Conservation (phyloP, 148 eudicot genomes). For the Cornus suecica region DNA sequence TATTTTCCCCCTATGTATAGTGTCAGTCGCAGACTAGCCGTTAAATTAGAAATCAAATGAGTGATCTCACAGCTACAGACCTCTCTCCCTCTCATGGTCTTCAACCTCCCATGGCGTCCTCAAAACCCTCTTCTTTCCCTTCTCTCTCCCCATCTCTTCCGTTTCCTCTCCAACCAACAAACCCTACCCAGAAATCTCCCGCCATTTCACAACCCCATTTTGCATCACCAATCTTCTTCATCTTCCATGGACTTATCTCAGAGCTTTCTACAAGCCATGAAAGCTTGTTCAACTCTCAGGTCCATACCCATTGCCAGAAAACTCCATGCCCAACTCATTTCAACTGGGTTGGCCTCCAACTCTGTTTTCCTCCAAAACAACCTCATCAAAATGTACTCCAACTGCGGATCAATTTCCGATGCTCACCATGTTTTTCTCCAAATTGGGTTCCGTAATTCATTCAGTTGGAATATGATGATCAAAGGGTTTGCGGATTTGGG, state of each 20-base stretch:
- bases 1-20: too few relatives aligned
- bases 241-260: constrained; percentile 31
- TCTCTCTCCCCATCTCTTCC: not conserved
- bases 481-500: constrained; percentile 21
- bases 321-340: constrained; percentile 36
- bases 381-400: constrained; percentile 28
- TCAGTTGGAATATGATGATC: constrained; percentile 31
- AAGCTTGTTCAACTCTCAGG: constrained; percentile 14
- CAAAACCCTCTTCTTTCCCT: not conserved
- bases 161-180: constrained; percentile 12
- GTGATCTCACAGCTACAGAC: not conserved
- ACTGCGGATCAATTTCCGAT: constrained; percentile 22
- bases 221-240: not conserved
- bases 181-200: not conserved
- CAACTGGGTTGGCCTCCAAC: constrained; percentile 21
- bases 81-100: constrained; percentile 12
- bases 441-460: constrained; percentile 26
- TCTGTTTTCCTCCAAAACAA: constrained; percentile 39
- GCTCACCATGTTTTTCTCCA: constrained; percentile 21
- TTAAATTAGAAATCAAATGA: not conserved
- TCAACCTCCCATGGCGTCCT: constrained; percentile 11
- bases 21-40: too few relatives aligned
- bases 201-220: not conserved
- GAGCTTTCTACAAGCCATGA: constrained; percentile 24
- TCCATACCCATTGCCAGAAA: constrained; percentile 21